A percentile compares a stretch with the other conserved stretches of the same genome.
Conservation (phyloP, 208 protist genomes). For the Leishmania guyanensis region DNA sequence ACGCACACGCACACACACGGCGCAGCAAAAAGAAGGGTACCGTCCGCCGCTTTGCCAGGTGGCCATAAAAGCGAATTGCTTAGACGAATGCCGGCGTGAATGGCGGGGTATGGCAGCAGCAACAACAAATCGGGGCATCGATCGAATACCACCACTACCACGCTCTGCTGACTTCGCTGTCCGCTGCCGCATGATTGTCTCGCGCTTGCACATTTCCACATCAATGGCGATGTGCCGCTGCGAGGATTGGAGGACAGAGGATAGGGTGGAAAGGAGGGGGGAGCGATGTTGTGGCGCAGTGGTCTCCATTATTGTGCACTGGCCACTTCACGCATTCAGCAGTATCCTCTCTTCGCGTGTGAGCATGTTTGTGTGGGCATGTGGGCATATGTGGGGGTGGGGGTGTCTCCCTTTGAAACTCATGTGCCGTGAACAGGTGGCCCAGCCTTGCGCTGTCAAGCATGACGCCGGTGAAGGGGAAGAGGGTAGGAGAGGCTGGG, state of each 20-base stretch:
- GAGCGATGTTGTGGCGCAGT: not conserved
- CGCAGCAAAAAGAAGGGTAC: not conserved
- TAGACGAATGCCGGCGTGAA: not conserved
- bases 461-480: not conserved
- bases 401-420: not conserved
- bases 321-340: not conserved
- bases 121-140: not conserved
- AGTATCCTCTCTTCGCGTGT: not conserved
- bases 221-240: not conserved
- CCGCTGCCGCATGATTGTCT: not conserved
- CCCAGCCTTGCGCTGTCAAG: not conserved
- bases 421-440: not conserved
- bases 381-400: not conserved
- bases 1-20: not conserved
- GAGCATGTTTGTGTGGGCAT: not conserved
- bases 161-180: not conserved
- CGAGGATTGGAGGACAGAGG: not conserved
- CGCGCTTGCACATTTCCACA: not conserved
- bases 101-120: not conserved
- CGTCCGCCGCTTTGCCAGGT: not conserved
- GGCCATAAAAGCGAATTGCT: not conserved
- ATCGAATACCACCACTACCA: not conserved
- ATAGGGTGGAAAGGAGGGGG: not conserved
- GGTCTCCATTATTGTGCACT: not conserved
- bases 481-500: conserved; percentile 1